These are phyloP conservation scores for Thermomucor indicae-seudaticae DNA, from an alignment of 371 early-diverging fungal genomes.

Conservation along the genomic window DNA sequence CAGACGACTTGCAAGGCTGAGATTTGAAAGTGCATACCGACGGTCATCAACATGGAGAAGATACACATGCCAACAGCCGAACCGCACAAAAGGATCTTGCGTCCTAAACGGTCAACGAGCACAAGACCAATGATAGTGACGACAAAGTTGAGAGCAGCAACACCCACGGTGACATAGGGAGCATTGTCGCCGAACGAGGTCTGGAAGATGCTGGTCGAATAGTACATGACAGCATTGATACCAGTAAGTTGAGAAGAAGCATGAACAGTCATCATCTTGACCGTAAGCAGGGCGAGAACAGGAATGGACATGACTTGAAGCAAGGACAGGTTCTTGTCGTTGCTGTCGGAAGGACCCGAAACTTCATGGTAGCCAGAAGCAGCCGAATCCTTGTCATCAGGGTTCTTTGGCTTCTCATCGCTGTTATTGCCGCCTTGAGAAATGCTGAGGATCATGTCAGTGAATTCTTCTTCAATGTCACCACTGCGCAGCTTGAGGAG, in stretches of 20 bases:
- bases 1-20: constrained; percentile 60
- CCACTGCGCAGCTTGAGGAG: constrained; percentile 58
- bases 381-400: constrained; percentile 19
- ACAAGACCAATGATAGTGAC: constrained; percentile 43
- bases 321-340: constrained; percentile 27
- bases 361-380: constrained; percentile 6
- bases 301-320: constrained; percentile 31
- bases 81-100: constrained; percentile 54
- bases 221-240: constrained; percentile 67
- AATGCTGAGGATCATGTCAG: constrained; percentile 50
- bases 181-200: constrained; percentile 31
- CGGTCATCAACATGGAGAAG: constrained; percentile 31
- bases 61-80: constrained; percentile 48
- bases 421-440: constrained; percentile 20
- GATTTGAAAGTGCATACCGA: constrained; percentile 39
- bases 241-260: constrained; percentile 55
- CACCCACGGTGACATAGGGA: constrained; percentile 39
- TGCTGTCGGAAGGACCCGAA: constrained; percentile 29
- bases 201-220: constrained; percentile 45
- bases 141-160: constrained; percentile 45
- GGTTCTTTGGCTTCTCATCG: constrained; percentile 8
- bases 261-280: constrained; percentile 61
- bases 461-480: constrained; percentile 57
- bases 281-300: constrained; percentile 19
- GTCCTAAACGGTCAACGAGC: constrained; percentile 61